Percentiles rank a stretch among this genome's conserved stretches.
phyloP scores from a whole-genome alignment of 352 stramenopile genomes.

The Elongisporangium prolatum region DNA sequence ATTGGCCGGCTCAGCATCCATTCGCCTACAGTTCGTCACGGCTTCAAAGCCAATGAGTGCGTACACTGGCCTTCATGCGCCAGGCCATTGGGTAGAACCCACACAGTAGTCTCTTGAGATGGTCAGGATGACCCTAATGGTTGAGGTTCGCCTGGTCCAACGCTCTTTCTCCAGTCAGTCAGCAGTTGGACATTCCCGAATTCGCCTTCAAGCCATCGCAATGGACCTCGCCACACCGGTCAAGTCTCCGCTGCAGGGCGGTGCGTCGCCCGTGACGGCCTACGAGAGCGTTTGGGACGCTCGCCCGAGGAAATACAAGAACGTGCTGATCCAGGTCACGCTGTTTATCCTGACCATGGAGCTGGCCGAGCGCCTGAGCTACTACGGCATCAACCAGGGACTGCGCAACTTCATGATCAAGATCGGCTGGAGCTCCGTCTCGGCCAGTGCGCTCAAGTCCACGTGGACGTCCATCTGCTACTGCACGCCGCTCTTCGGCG shows the following conservation, averaged over 20 bases:
- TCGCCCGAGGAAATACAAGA: conserved; percentile 32
- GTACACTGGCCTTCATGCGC: background rate
- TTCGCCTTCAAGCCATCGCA: background rate
- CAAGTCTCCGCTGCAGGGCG: conserved; percentile 4
- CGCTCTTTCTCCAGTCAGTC: background rate
- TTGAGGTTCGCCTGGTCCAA: background rate
- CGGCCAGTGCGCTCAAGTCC: conserved; percentile 49
- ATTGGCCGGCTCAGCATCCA: background rate
- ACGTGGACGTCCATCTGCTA: conserved; percentile 67
- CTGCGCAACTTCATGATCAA: conserved; percentile 40
- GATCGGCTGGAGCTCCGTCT: conserved; percentile 55
- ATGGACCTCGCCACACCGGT: conserved; percentile 1
- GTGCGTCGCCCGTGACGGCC: background rate
- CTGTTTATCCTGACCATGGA: background rate
- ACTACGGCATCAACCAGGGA: conserved; percentile 86
- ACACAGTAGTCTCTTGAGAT: background rate
- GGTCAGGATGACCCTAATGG: background rate
- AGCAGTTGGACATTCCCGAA: background rate
- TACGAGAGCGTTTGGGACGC: conserved; percentile 23
- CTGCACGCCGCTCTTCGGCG: conserved; percentile 51
- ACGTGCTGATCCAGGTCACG: conserved; percentile 26
- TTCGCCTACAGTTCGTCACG: background rate
- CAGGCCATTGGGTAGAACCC: background rate
- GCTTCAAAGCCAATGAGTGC: background rate
- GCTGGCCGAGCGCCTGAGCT: conserved; percentile 68